Conservation (phyloP, 2,329 filamentous ascomycete species). For the Trichoderma guizhouense region DNA sequence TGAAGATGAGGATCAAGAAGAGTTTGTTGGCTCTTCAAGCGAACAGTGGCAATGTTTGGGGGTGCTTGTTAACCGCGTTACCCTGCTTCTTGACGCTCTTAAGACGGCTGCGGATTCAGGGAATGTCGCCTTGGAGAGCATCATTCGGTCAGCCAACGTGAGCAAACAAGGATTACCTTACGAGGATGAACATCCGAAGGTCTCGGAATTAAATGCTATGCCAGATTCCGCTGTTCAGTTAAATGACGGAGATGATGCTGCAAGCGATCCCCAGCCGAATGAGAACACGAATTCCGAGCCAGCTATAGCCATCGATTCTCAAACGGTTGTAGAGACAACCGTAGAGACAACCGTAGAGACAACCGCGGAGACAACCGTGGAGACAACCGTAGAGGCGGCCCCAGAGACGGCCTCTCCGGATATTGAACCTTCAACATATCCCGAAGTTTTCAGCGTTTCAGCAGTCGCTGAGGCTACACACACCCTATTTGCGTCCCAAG, state of each 20-base stretch:
- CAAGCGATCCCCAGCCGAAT: background rate
- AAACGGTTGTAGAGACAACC: background rate
- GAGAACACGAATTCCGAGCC: background rate
- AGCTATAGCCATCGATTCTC: background rate
- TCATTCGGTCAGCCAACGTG: slow-evolving; percentile 7
- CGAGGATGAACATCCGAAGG: background rate
- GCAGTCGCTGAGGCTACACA: background rate
- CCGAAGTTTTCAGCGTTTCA: background rate
- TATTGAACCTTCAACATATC: background rate
- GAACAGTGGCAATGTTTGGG: slow-evolving; percentile 6
- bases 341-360: no score
- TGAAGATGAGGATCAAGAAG: background rate
- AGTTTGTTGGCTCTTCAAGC: background rate
- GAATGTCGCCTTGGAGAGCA: background rate
- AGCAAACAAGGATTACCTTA: background rate
- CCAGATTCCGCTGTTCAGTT: background rate
- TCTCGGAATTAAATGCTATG: background rate
- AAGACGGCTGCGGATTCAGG: slow-evolving; percentile 7
- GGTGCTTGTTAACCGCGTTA: slow-evolving; percentile 2
- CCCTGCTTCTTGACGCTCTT: background rate
- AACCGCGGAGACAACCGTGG: background rate
- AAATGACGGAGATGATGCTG: no score
- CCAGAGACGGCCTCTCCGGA: background rate
- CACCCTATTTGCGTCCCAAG: background rate
- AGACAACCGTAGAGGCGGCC: no score